Conservation (phyloP, 352 stramenopile genomes). For the Pythium plurisporium region DNA sequence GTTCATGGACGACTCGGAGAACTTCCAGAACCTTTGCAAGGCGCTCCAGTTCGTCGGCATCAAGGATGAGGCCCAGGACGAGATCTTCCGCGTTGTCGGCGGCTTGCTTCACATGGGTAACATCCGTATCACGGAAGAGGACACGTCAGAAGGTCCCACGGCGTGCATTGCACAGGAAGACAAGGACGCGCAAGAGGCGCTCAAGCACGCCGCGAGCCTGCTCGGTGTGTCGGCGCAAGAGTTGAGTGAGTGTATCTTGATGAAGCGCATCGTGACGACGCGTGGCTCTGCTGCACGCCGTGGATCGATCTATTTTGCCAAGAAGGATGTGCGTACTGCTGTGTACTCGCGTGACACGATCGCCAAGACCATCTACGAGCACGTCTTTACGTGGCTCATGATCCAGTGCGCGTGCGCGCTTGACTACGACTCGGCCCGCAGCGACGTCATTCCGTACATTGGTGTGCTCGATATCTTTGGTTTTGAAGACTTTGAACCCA, state of each 20-base stretch:
- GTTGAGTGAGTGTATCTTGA: slow-evolving; percentile 67
- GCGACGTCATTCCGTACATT: slow-evolving; percentile 84
- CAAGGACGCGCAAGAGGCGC: slow-evolving; percentile 37
- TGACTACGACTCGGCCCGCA: slow-evolving; percentile 78
- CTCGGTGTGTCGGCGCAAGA: slow-evolving; percentile 61
- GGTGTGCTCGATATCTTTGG: slow-evolving; percentile 92
- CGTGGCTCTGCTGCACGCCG: slow-evolving; percentile 47
- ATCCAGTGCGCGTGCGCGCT: slow-evolving; percentile 69
- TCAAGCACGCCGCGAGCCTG: slow-evolving; percentile 50
- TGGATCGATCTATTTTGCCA: slow-evolving; percentile 78
- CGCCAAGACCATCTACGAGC: slow-evolving; percentile 87
- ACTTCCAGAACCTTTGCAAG: slow-evolving; percentile 60
- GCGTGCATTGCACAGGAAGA: slow-evolving; percentile 51
- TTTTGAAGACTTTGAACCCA: slow-evolving; percentile 88
- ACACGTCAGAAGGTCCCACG: slow-evolving; percentile 71
- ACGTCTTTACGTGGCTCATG: slow-evolving; percentile 89
- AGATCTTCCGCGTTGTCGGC: slow-evolving; percentile 73
- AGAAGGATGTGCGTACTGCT: slow-evolving; percentile 61
- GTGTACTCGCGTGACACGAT: slow-evolving; percentile 86
- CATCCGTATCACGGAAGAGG: slow-evolving; percentile 61
- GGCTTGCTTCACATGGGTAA: slow-evolving; percentile 79
- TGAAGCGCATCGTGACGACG: slow-evolving; percentile 73
- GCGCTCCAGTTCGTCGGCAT: slow-evolving; percentile 76
- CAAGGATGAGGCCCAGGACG: slow-evolving; percentile 47
- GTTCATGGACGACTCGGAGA: slow-evolving; percentile 61